A percentile compares a stretch with the other conserved stretches of the same genome.
These are phyloP conservation scores for Plasmodium vivax DNA, from an alignment of 169 alveolate genomes.

Conservation along the genomic window DNA sequence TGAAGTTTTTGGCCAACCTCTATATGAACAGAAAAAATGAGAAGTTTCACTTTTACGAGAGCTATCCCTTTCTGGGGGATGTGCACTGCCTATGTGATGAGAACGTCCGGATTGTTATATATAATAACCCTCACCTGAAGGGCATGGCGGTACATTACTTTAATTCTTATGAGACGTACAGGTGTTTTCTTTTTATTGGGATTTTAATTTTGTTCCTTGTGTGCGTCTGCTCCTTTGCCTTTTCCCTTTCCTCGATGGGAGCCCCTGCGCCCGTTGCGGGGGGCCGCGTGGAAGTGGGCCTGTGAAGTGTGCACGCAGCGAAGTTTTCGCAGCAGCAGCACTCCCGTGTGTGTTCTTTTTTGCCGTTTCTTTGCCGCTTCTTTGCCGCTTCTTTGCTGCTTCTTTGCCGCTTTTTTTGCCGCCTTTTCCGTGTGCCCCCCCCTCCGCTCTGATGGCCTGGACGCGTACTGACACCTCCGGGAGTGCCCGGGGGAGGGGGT, in stretches of 20 bases:
- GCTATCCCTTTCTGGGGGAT: conserved; percentile 40
- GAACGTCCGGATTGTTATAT: background rate
- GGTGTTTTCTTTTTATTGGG: conserved; percentile 29
- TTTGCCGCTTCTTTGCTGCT: background rate
- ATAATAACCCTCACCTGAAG: conserved; percentile 42
- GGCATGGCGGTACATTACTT: conserved; percentile 7
- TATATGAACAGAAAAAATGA: conserved; percentile 22
- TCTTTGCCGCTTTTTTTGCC: background rate
- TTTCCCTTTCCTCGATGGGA: conserved; percentile 23
- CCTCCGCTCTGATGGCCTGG: background rate
- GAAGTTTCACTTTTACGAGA: conserved; percentile 27
- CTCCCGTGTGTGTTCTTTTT: background rate
- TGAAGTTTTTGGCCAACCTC: background rate
- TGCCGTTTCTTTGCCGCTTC: background rate
- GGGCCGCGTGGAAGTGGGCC: background rate
- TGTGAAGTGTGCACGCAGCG: background rate
- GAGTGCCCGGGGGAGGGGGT: background rate
- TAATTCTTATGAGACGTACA: conserved; percentile 32
- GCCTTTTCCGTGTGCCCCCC: background rate
- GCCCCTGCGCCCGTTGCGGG: background rate
- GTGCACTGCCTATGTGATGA: conserved; percentile 52
- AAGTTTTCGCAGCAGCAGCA: background rate
- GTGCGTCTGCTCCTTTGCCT: conserved; percentile 14
- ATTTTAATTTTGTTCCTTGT: background rate
- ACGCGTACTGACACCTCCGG: background rate